Base-by-base conservation (phyloP, 2,329 filamentous ascomycete genomes). In the Ciborinia camelliae region DNA sequence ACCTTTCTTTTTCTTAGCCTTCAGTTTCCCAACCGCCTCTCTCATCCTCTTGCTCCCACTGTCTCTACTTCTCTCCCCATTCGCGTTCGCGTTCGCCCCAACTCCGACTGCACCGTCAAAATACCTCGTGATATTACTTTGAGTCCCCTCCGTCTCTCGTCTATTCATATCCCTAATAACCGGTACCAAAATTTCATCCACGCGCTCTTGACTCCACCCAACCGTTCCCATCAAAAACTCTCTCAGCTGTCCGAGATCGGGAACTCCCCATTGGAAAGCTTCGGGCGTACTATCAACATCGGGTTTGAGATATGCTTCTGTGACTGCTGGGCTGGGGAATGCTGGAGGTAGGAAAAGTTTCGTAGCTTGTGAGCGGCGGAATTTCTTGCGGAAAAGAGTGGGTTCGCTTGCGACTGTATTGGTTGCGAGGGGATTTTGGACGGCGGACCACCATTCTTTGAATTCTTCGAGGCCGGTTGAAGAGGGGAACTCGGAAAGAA, bases 151-250 rank as follows among this genome's bases (percentile, higher is more conserved):
- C 35, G 86, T 82, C 69, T 91, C 90, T 47, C 95, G 84, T 4
- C 86, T 85, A 75, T 98, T 98, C 90, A 99, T 96, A 73, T 99
- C 95, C 64, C 88, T 84, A 68, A 99, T 95, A 1, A 99, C 96
- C 0, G 95, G 95, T 1, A 99, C 91, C 1, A 99, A 84, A 2
- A 99, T 90, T 76, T 99, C 95, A 73, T 99, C 95, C 0, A 94
- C 98, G 9, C 92, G 83, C 76, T 98, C 94, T 75, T 90, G 88
- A 63, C 83, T 87, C 95, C 95, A 99, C 0, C 95, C 95, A 70
- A 99, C 91, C 2, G 94, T 97, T 1, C 85, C 81, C 90, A 96
- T 97, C 45, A 99, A 81, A 73, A 95, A 99, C 32, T 83, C 81
- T 8, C 96, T 81, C 67, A 99, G 79, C 0, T 91, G 91, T 67